phyloP scores from a whole-genome alignment of 768 basidiomycete species.

The Leccinellum luteum region DNA sequence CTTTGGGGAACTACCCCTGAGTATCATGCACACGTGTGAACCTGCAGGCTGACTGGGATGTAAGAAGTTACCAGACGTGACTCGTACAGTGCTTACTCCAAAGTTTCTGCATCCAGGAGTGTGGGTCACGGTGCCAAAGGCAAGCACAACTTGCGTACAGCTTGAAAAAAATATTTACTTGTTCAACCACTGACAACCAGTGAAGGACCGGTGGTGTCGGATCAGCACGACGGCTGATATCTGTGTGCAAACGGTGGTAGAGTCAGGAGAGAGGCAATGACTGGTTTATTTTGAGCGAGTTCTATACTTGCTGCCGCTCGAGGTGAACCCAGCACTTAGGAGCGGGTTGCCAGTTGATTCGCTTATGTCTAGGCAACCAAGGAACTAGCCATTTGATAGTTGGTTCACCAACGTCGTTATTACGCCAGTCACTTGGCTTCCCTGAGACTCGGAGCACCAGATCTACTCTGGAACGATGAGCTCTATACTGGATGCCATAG shows the following conservation, averaged over 20 bases:
- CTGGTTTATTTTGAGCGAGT: constrained; percentile 32
- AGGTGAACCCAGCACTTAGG: not conserved
- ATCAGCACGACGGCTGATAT: constrained; percentile 65
- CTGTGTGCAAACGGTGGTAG: constrained; percentile 49
- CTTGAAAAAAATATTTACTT: not conserved
- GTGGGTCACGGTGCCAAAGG: constrained; percentile 37
- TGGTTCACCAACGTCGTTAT: constrained; percentile 69
- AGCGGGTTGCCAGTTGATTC: no score
- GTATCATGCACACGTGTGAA: constrained; percentile 38
- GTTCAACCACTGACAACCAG: constrained; percentile 40
- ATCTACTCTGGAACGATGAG: constrained; percentile 46
- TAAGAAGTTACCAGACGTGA: constrained; percentile 44
- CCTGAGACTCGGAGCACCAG: constrained; percentile 41
- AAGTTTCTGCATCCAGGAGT: constrained; percentile 57
- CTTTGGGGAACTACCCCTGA: constrained; percentile 47
- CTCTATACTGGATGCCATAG: constrained; percentile 56
- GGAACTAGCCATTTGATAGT: constrained; percentile 63
- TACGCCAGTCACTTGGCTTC: constrained; percentile 66
- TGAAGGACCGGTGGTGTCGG: constrained; percentile 53
- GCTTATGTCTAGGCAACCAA: constrained; percentile 55
- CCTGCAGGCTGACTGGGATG: constrained; percentile 29
- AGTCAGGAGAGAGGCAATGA: constrained; percentile 37
- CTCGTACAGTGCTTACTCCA: constrained; percentile 41
- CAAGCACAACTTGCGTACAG: constrained; percentile 7
- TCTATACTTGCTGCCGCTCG: not conserved